These are phyloP conservation scores for Boletus tomentosulus DNA, from an alignment of 768 basidiomycete genomes.

Conservation along the genomic window DNA sequence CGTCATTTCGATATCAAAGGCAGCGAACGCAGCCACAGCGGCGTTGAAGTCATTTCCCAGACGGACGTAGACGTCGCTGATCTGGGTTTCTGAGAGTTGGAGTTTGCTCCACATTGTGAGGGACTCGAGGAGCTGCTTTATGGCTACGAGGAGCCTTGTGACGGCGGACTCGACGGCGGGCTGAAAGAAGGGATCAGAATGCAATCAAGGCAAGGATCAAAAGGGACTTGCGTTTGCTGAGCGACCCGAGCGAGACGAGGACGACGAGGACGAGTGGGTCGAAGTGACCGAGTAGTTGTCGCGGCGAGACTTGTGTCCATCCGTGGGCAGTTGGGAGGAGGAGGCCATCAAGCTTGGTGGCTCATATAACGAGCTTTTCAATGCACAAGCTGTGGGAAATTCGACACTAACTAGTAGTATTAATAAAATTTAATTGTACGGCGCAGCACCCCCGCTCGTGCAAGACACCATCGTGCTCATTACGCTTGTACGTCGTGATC, in stretches of 20 bases:
- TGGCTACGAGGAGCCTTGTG: conserved; percentile 88
- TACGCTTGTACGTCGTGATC: conserved; percentile 82
- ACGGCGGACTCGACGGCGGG: conserved; percentile 88
- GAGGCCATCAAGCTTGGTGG: conserved; percentile 21
- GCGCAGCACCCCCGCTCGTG: conserved; percentile 51
- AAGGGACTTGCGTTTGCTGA: conserved; percentile 24
- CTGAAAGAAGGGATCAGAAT: conserved; percentile 30
- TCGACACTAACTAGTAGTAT: background rate
- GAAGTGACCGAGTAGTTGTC: conserved; percentile 53
- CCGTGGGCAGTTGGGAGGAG: conserved; percentile 11
- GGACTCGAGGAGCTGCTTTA: conserved; percentile 90
- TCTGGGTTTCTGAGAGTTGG: conserved; percentile 68
- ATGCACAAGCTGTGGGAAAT: conserved; percentile 14
- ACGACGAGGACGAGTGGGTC: conserved; percentile 34
- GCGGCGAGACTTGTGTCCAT: conserved; percentile 45
- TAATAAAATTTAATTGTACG: conserved; percentile 17
- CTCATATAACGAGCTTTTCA: conserved; percentile 3
- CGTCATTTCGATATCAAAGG: conserved; percentile 88
- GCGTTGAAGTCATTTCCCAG: conserved; percentile 97
- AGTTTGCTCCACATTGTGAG: conserved; percentile 80
- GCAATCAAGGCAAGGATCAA: conserved; percentile 2
- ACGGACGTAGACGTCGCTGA: conserved; percentile 96
- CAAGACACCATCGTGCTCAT: conserved; percentile 63
- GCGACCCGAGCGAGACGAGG: conserved; percentile 21
- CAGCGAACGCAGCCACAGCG: conserved; percentile 83